phyloP scores from a whole-genome alignment of 176 grass and related monocot genomes.

The Areca catechu region DNA sequence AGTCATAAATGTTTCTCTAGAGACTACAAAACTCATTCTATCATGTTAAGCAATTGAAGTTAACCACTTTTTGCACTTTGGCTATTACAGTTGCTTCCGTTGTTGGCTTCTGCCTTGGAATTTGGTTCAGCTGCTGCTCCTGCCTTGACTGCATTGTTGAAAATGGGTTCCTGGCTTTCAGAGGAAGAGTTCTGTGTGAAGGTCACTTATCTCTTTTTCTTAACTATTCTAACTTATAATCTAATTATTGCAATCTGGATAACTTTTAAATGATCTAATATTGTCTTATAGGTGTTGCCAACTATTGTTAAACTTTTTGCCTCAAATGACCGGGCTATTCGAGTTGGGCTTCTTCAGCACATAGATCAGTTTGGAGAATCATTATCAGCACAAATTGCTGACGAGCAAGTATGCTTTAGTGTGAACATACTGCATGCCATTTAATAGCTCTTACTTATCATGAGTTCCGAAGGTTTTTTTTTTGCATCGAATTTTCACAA shows the following conservation, averaged over 20 bases:
- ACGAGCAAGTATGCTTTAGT: slow-evolving; percentile 76
- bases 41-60: slow-evolving; percentile 19
- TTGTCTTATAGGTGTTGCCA: slow-evolving; percentile 59
- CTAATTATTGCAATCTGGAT: not conserved
- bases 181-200: slow-evolving; percentile 79
- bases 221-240: too few relatives aligned
- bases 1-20: too few relatives aligned
- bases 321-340: slow-evolving; percentile 89
- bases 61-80: slow-evolving; percentile 8
- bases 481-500: too few relatives aligned
- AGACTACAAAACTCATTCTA: not conserved
- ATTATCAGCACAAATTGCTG: slow-evolving; percentile 79
- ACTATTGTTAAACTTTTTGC: slow-evolving; percentile 98
- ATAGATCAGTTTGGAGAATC: slow-evolving; percentile 98
- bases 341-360: slow-evolving; percentile 94
- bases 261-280: too few relatives aligned
- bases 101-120: slow-evolving; percentile 83
- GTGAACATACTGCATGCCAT: not conserved
- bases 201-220: slow-evolving; percentile 35
- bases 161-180: slow-evolving; percentile 93
- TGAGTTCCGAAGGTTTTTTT: too few relatives aligned
- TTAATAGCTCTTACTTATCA: too few relatives aligned
- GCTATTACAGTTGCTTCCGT: slow-evolving; percentile 67
- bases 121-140: slow-evolving; percentile 96
- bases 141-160: slow-evolving; percentile 88